Evolutionary conservation across 306 rosid genomes (phyloP).

Genomic region (Betula pendula): DNA sequence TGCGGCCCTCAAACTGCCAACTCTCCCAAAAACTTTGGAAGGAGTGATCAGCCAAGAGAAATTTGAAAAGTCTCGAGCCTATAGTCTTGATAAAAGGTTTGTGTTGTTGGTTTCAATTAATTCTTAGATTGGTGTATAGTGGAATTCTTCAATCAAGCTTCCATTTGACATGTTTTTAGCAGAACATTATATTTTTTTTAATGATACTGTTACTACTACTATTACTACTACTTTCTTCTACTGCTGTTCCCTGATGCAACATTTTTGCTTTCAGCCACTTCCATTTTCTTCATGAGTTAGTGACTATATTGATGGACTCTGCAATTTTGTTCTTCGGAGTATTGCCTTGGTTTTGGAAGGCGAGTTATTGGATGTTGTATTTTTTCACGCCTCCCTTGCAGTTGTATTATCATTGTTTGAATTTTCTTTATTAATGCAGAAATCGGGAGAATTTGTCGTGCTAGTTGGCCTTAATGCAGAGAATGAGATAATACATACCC

Average conservation of each 20-base stretch:
- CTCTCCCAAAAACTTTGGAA: slow-evolving; percentile 83
- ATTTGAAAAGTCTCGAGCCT: slow-evolving; percentile 86
- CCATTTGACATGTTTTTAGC: neutral
- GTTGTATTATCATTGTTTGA: slow-evolving; percentile 18
- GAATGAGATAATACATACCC: slow-evolving; percentile 88
- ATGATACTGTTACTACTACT: neutral
- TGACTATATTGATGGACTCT: slow-evolving; percentile 82
- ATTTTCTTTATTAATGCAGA: slow-evolving; percentile 53
- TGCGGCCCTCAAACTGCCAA: slow-evolving; percentile 71
- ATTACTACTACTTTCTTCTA: neutral
- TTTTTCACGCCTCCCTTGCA: slow-evolving; percentile 14
- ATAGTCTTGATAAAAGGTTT: slow-evolving; percentile 95
- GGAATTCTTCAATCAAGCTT: slow-evolving; percentile 12
- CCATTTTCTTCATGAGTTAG: slow-evolving; percentile 87
- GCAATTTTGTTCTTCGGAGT: slow-evolving; percentile 72
- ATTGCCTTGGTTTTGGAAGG: slow-evolving; percentile 99
- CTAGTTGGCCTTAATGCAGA: slow-evolving; percentile 73
- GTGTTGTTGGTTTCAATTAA: slow-evolving; percentile 13
- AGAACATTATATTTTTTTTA: neutral
- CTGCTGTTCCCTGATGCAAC: slow-evolving; percentile 3
- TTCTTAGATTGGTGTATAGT: slow-evolving; percentile 19
- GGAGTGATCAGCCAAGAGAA: slow-evolving; percentile 96
- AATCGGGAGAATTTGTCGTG: slow-evolving; percentile 67
- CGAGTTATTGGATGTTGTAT: slow-evolving; percentile 38
- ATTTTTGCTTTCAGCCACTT: slow-evolving; percentile 64